Evolutionary conservation across 2,329 filamentous ascomycete genomes (phyloP), one percentile per base, ranked within the genome.

Genomic region (Claviceps sp.): DNA sequence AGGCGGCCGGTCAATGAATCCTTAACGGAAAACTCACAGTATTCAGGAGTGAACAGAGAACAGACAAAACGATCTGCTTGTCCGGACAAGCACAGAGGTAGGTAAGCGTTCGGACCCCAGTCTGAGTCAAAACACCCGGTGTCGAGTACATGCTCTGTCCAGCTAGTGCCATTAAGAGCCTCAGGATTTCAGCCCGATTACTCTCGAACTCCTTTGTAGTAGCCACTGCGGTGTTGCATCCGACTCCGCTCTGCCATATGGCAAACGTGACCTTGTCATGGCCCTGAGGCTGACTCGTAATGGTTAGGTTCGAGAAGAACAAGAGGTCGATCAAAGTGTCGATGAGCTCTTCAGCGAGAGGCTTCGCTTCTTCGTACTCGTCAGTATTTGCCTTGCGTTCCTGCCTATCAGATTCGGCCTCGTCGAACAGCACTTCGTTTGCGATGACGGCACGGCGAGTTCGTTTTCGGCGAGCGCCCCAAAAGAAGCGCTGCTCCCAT

Each of bases 201-300:
- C 78, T 94, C 70, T 98, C 93, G 54, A 88, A 85, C 61, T 97
- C 90, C 66, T 88, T 95, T 50, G 84, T 96, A 3, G 89, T 91
- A 9, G 84, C 84, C 59, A 94, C 82, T 5, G 89, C 81, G 16
- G 86, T 87, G 66, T 95, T 95, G 72, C 91, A 97, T 14, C 93
- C 93, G 34, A 98, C 91, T 47, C 93, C 93, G 63, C 88, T 97
- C 70, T 96, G 89, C 93, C 93, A 98, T 64, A 98, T 97, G 51
- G 88, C 85, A 68, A 93, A 95, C 7, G 85, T 86, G 52, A 96
- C 86, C 65, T 93, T 94, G 56, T 79, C 78, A 62, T 85, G 88
- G 51, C 81, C 80, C 52, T 82, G 76, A 14, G 81, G 76, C 43
- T 86, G 78, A 53, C 76, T 79, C 9, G 91, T 87, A 16, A 96